Evolutionary conservation across 441 rosid species (phyloP), one percentile per base, ranked within the genome.

Genomic region (Erysimum cheiri): DNA sequence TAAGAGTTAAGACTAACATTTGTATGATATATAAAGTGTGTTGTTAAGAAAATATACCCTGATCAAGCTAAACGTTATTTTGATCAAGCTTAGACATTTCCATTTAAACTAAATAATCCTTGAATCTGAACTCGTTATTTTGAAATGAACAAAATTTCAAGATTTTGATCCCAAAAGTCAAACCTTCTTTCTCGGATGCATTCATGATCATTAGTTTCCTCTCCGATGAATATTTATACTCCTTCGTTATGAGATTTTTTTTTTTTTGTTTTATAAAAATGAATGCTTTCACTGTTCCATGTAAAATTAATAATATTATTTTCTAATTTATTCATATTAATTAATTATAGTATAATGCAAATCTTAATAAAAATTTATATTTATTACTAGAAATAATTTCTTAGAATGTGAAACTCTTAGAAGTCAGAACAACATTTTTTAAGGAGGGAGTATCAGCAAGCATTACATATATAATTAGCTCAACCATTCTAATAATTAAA

Each of bases 61-160:
- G 43, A 39, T 39, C 43, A 4, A 39, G 43, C 43, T 39, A 39
- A 39, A 12, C 6, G 43, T 1, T 52, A 40, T n/a, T n/a, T n/a
- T n/a, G n/a, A n/a, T n/a, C n/a, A n/a, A n/a, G n/a, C n/a, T n/a
- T 8, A 35, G 3, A 11, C 5, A 37, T 37, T 37, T 37, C n/a
- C 41, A 37, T 4, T 37, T 1, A 37, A 37, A 37, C 4, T 37
- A n/a, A 3, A 35, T 17, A 36, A 0, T 12, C 5, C 37, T 44
- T 14, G 29, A 29, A 44, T 61, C 28, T 31, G 15, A 44, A 61
- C 54, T 17, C 61, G 5, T 19, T 46, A 11, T 12, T 46, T 47
- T 35, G 17, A 46, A 57, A 68, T 24, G 28, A 35, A 47, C 24
- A 28, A 69, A 36, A 31, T 58, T 56, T 56, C 4, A 9, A 46